phyloP scores from a whole-genome alignment of 2,329 filamentous ascomycete species.

The Cladosporium sp. region DNA sequence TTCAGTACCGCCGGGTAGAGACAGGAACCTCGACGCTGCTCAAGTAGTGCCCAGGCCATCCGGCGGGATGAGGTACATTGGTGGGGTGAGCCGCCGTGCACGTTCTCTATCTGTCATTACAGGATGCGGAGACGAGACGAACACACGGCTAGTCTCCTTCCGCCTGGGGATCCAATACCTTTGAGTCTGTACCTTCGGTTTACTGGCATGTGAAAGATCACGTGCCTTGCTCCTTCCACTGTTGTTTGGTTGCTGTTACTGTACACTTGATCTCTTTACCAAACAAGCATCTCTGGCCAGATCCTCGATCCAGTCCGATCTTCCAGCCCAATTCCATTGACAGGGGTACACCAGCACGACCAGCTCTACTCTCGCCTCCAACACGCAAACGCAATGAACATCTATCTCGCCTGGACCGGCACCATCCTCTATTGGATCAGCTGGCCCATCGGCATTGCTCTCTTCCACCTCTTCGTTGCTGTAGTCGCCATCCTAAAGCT shows the following conservation, averaged over 20 bases:
- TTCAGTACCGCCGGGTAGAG: too few species aligned
- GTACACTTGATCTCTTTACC: not conserved
- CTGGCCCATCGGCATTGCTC: slow-evolving; percentile 41
- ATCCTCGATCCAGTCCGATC: not conserved
- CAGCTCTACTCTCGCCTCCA: not conserved
- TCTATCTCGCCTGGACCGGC: slow-evolving; percentile 32
- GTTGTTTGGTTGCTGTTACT: not conserved
- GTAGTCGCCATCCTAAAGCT: slow-evolving; percentile 47
- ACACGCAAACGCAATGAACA: slow-evolving; percentile 30
- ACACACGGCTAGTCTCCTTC: not conserved
- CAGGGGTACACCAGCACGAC: not conserved
- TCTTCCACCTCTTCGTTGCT: slow-evolving; percentile 41
- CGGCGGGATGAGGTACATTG: slow-evolving; percentile 2
- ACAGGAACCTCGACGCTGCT: not conserved
- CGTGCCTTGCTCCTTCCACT: not conserved
- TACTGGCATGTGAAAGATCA: slow-evolving; percentile 14
- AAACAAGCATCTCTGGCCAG: not conserved
- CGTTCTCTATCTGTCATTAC: not conserved
- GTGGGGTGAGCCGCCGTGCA: not conserved
- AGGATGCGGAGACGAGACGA: not conserved
- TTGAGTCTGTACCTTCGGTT: not conserved
- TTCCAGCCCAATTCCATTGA: not conserved
- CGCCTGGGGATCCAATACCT: too few species aligned
- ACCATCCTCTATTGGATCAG: slow-evolving; percentile 39
- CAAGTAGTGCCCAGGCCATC: not conserved